Evolutionary conservation across 805 yeast species (phyloP), one percentile per base, ranked within the genome.

Genomic region (Cyberlindnera mrakii): DNA sequence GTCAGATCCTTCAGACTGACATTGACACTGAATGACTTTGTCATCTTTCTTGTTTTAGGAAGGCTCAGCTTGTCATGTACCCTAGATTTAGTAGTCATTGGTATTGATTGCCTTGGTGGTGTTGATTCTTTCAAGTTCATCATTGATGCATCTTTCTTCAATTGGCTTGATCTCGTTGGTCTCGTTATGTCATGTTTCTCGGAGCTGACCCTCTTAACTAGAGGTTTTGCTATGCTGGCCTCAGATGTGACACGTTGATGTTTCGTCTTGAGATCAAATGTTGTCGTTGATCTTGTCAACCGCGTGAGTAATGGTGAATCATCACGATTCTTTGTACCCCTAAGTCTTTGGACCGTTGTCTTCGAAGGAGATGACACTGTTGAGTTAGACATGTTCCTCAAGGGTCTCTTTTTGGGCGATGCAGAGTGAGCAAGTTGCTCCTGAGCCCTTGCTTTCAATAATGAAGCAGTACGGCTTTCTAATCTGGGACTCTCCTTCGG

Each of bases 271-370:
- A 55, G 43, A n/a, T 52, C 29, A 13, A 44, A 54, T 10, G 59
- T 43, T 1, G 59, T 50, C 1, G 60, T 55, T 2, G 61, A 53
- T 20, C 53, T 42, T 1, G 61, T 54, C 3, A 57, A 46, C 35
- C 61, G 47, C 5, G 51, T 40, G 1, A 57, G n/a, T 10, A 55
- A 29, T 4, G 55, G 55, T 3, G 58, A 49, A 13, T 52, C 48
- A 20, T 47, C 51, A 23, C 27, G 27, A 23, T 4, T 10, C 9
- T 23, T 23, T 23, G 27, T 23, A 11, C 27, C 2, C 27, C 27
- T 23, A 11, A 23, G 11, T 23, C 27, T 23, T 10, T 23, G 27
- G 11, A 42, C 30, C 1, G 43, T 33, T 1, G 45, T 16, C 31
- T 51, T 50, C 6, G 45, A 31, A 0, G 48, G 51, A 1, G 50